A percentile compares a stretch with the other conserved stretches of the same genome.
phyloP scores from a whole-genome alignment of 139 green algal genomes.

The Mesostigma viride region DNA sequence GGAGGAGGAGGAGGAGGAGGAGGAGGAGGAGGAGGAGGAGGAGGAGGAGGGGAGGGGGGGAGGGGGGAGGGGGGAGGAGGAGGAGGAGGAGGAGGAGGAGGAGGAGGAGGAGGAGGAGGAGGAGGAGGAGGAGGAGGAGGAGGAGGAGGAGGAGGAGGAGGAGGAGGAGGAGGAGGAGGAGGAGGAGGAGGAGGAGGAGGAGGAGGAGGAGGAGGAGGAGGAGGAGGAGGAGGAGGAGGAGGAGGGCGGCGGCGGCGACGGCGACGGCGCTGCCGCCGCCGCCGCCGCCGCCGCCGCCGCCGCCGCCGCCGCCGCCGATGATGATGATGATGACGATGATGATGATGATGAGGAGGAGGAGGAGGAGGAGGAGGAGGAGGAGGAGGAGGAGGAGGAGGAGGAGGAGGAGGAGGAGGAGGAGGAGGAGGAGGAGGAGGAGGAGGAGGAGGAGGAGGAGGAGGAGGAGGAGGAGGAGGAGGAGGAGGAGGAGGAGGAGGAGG shows the following conservation, averaged over 20 bases:
- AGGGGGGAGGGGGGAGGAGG: too few relatives aligned
- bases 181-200: background rate
- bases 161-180: background rate
- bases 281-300: too few relatives aligned
- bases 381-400: slow-evolving; percentile 1
- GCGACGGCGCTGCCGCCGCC: background rate
- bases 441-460: background rate
- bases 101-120: background rate
- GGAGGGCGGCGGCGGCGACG: background rate
- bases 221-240: background rate
- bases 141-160: background rate
- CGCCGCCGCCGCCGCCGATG: too few relatives aligned
- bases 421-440: background rate
- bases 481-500: background rate
- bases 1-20: background rate
- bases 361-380: background rate
- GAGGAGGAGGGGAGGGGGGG: too few relatives aligned
- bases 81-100: too few relatives aligned
- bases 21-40: background rate
- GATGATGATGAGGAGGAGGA: too few relatives aligned
- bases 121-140: background rate
- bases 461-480: background rate
- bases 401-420: background rate
- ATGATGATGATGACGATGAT: too few relatives aligned
- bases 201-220: background rate